Conservation (phyloP, 345 rosid species). For the Pugionium cornutum region DNA sequence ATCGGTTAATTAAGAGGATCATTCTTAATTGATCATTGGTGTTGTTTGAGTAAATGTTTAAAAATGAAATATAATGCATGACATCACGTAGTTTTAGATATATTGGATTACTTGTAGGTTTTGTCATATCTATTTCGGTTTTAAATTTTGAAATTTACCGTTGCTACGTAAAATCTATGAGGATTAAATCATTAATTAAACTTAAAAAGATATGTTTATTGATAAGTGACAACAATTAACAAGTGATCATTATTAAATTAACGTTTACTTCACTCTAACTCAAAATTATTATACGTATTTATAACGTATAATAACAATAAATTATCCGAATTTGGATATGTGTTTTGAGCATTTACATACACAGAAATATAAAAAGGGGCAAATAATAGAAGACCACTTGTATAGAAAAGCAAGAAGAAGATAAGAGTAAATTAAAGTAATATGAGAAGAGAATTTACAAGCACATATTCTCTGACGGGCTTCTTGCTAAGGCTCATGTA, state of each 20-base stretch:
- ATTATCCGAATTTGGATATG: slow-evolving; percentile 34
- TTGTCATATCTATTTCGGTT: too few relatives aligned
- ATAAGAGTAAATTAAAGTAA: slow-evolving; percentile 9
- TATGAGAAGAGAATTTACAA: slow-evolving; percentile 18
- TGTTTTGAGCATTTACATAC: slow-evolving; percentile 33
- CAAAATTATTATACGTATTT: slow-evolving; percentile 8
- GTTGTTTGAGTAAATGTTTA: too few relatives aligned
- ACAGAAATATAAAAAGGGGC: slow-evolving; percentile 23
- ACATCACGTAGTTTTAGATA: too few relatives aligned
- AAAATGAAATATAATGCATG: too few relatives aligned
- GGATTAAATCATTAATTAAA: not conserved
- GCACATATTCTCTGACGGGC: slow-evolving; percentile 25
- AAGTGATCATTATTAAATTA: not conserved
- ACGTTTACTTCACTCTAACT: not conserved
- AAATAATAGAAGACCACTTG: slow-evolving; percentile 39
- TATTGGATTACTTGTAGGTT: too few relatives aligned
- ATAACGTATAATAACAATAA: slow-evolving; percentile 10
- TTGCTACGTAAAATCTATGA: not conserved
- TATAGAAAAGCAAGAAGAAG: not conserved
- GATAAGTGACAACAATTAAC: not conserved
- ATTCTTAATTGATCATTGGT: too few relatives aligned
- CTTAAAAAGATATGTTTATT: not conserved
- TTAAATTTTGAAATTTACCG: too few relatives aligned
- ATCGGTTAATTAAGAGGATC: too few relatives aligned
- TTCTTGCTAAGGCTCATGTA: slow-evolving; percentile 34